These are phyloP conservation scores for Thermothielavioides terrestris DNA, from an alignment of 495 filamentous ascomycete species.

Conservation along the genomic window DNA sequence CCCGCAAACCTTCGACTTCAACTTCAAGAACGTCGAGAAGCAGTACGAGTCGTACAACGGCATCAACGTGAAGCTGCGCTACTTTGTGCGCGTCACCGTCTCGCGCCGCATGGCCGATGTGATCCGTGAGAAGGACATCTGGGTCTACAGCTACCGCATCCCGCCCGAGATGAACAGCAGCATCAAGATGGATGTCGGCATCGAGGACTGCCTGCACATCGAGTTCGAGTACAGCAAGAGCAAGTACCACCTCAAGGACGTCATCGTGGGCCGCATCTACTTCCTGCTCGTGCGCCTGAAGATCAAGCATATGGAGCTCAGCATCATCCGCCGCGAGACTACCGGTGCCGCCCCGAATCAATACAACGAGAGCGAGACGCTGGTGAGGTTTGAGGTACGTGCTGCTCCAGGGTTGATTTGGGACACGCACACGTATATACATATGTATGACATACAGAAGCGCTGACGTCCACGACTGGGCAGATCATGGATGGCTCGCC, in stretches of 20 bases:
- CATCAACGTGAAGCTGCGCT: constrained; percentile 97
- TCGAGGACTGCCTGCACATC: constrained; percentile 98
- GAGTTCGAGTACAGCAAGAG: constrained; percentile 99
- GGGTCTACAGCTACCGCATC: constrained; percentile 98
- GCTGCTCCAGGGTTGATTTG: neutral
- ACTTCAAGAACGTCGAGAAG: constrained; percentile 99
- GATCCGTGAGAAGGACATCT: constrained; percentile 97
- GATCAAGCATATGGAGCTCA: constrained; percentile 99
- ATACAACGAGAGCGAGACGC: constrained; percentile 98
- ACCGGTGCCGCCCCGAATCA: constrained; percentile 99
- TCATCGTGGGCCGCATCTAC: constrained; percentile 98
- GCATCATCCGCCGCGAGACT: constrained; percentile 94
- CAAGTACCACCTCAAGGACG: constrained; percentile 98
- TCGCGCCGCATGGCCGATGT: constrained; percentile 96
- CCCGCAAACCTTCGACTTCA: constrained; percentile 97
- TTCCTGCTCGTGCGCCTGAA: constrained; percentile 96
- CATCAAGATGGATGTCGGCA: constrained; percentile 99
- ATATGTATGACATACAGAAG: neutral
- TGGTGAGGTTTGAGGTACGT: constrained; percentile 91
- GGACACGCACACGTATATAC: neutral
- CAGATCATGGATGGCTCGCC: constrained; percentile 99
- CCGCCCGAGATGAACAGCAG: constrained; percentile 95
- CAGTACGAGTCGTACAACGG: constrained; percentile 99
- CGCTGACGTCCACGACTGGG: neutral
- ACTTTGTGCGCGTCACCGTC: constrained; percentile 96